Base-by-base conservation (phyloP, 805 yeast species). In the Debaryomyces maramus region DNA sequence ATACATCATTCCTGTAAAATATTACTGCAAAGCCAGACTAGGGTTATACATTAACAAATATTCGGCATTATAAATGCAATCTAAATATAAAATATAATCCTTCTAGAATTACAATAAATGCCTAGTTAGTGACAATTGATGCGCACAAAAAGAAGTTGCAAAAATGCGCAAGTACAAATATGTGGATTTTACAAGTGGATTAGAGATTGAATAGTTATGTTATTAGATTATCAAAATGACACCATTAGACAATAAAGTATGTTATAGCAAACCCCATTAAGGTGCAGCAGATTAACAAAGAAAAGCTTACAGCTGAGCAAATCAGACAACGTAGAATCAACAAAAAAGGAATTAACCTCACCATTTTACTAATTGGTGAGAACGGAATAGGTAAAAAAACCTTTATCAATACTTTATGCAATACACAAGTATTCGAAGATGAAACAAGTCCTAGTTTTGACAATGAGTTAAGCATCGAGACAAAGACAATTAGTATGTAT, bases 361-460 rank as follows among this genome's bases (percentile, higher is more conserved):
- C 58, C 40, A 8, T 63, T 11, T 43, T 63, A 9, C 45, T 68
- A 28, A 56, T 66, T 17, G 74, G 74, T 8, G 69, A 66, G 28
- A 66, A 64, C 47, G 72, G 70, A 24, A 58, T 59, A 35, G 87
- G 88, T 1, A 87, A 86, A 58, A 79, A 84, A 14, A 78, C 90
- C 2, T 86, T 88, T 47, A 66, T 87, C 48, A 87, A 88, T 69
- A 82, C 93, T 8, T 69, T 89, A 44, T 84, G 87, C 58, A 81
- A 85, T 34, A 40, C 45, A 26, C 16, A 28, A 1, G 35, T 44
- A n/a, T 54, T 40, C 31, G 31, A 40, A 37, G 74, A 77, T 38
- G 76, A 70, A 43, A 67, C 85, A 33, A 73, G 71, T 44, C 18
- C 30, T 14, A 20, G 10, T 20, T 24, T 20, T 11, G 33, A 33